Conservation (phyloP, 306 rosid species). For the Malus orientalis region DNA sequence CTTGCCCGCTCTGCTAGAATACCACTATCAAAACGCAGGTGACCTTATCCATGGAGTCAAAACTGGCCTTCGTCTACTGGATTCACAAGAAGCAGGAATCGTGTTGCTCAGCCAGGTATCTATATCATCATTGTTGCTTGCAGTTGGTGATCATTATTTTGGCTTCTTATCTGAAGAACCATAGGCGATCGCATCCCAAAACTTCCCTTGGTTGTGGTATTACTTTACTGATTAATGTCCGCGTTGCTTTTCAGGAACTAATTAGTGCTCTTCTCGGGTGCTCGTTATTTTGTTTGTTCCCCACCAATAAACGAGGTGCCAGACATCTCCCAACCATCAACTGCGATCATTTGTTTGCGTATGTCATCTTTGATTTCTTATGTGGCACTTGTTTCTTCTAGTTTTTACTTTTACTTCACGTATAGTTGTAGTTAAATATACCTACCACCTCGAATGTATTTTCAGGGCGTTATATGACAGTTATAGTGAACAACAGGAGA, state of each 20-base stretch:
- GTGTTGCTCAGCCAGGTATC: conserved; percentile 79
- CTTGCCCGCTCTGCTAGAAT: conserved; percentile 67
- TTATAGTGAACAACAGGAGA: conserved; percentile 53
- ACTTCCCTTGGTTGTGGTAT: neutral
- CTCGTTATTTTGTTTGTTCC: conserved; percentile 79
- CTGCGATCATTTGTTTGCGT: conserved; percentile 75
- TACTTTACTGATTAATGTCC: neutral
- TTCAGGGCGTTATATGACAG: conserved; percentile 64
- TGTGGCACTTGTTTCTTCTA: neutral
- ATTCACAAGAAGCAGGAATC: conserved; percentile 59
- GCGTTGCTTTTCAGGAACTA: conserved; percentile 55
- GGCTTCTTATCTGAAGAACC: neutral
- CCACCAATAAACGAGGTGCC: conserved; percentile 40
- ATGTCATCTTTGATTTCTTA: conserved; percentile 31
- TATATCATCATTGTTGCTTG: neutral
- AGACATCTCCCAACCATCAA: conserved; percentile 60
- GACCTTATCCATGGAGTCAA: conserved; percentile 19
- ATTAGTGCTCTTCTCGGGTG: conserved; percentile 81
- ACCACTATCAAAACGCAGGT: conserved; percentile 54
- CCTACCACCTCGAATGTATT: conserved; percentile 2
- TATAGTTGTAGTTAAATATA: neutral
- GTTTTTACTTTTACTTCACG: neutral
- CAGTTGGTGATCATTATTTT: too few relatives aligned
- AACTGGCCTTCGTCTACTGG: conserved; percentile 62
- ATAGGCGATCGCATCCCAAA: neutral